These are phyloP conservation scores for Hypoxylon sp. DNA, from an alignment of 2,329 filamentous ascomycete genomes.

Conservation along the genomic window DNA sequence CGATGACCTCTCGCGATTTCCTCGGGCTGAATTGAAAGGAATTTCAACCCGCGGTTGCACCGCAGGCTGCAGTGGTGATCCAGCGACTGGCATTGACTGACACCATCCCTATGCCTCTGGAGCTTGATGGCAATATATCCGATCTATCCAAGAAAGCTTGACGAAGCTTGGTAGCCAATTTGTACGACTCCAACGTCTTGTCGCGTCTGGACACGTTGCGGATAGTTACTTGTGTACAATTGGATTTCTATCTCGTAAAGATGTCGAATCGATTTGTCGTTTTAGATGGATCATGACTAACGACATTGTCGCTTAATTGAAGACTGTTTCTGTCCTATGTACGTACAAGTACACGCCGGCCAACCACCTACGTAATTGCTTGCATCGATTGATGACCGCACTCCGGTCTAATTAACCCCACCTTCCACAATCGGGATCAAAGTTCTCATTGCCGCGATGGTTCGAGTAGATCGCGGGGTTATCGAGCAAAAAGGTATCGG, in stretches of 20 bases:
- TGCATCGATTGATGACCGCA: slow-evolving; percentile 37
- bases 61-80: slow-evolving; percentile 45
- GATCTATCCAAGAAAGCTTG: slow-evolving; percentile 47
- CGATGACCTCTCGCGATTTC: slow-evolving; percentile 27
- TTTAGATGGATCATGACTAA: slow-evolving; percentile 34
- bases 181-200: slow-evolving; percentile 31
- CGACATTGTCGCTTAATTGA: slow-evolving; percentile 27
- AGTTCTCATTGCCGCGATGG: slow-evolving; percentile 20
- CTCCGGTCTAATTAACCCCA: slow-evolving; percentile 37
- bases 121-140: slow-evolving; percentile 37
- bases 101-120: slow-evolving; percentile 28
- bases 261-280: slow-evolving; percentile 28
- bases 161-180: slow-evolving; percentile 46
- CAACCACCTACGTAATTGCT: slow-evolving; percentile 34
- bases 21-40: slow-evolving; percentile 5
- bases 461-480: slow-evolving; percentile 39
- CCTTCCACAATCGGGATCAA: slow-evolving; percentile 32
- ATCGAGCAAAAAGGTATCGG: slow-evolving; percentile 19
- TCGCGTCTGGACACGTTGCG: slow-evolving; percentile 23
- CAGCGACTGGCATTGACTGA: slow-evolving; percentile 32
- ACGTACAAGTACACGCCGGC: no score
- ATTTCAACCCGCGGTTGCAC: slow-evolving; percentile 42
- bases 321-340: slow-evolving; percentile 2
- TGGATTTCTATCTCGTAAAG: slow-evolving; percentile 22
- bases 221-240: slow-evolving; percentile 14